Conservation (phyloP, 2,329 filamentous ascomycete species). For the Magnaporthiopsis poae region DNA sequence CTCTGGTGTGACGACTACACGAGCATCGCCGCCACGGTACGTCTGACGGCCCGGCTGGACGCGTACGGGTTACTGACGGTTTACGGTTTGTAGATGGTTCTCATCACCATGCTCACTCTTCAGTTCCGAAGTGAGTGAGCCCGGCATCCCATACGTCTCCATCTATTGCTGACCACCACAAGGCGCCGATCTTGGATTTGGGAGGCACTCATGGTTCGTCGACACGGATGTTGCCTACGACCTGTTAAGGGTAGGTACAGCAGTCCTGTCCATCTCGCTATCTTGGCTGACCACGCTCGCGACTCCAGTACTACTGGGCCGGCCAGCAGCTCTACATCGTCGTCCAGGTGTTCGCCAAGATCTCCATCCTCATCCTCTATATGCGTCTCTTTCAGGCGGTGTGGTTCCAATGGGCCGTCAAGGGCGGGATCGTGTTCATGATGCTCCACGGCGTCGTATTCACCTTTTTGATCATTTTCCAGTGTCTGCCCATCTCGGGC, state of each 20-base stretch:
- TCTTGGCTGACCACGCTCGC: neutral
- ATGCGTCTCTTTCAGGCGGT: slow-evolving; percentile 14
- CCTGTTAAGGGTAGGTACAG: slow-evolving; percentile 3
- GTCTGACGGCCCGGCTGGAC: neutral
- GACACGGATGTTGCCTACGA: neutral
- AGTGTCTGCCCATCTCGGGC: slow-evolving; percentile 38
- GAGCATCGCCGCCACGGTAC: neutral
- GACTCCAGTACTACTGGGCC: neutral
- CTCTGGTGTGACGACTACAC: slow-evolving; percentile 7
- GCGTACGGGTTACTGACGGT: neutral
- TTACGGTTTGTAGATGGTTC: neutral
- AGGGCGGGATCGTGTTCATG: slow-evolving; percentile 20
- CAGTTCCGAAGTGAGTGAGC: neutral
- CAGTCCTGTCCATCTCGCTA: neutral
- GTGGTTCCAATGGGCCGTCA: slow-evolving; percentile 12
- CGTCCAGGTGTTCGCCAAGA: slow-evolving; percentile 16
- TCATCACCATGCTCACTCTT: neutral
- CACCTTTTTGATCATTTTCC: slow-evolving; percentile 24
- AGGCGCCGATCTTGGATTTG: slow-evolving; percentile 7
- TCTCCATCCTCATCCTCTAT: slow-evolving; percentile 18
- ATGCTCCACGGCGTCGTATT: slow-evolving; percentile 22
- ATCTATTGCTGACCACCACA: neutral
- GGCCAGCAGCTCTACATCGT: slow-evolving; percentile 18
- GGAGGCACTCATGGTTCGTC: slow-evolving; percentile 7
- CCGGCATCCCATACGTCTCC: no score